These are phyloP conservation scores for Trichoderma breve DNA, from an alignment of 2,329 filamentous ascomycete genomes.

Conservation along the genomic window DNA sequence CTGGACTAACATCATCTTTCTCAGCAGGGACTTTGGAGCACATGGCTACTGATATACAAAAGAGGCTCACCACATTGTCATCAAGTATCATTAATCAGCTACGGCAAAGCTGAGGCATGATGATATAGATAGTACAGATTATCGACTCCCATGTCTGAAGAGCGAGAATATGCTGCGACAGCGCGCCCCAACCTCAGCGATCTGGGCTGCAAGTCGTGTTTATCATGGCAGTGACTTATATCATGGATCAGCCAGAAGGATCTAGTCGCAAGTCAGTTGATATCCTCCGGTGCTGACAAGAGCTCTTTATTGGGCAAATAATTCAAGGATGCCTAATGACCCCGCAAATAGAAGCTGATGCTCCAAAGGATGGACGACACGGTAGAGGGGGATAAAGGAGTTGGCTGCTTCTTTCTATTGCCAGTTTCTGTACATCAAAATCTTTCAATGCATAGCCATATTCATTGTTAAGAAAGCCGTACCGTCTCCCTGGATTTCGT, in stretches of 20 bases:
- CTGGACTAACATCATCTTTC: not conserved
- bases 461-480: not conserved
- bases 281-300: not conserved
- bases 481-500: not conserved
- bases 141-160: not conserved
- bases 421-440: not conserved
- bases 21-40: not conserved
- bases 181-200: too few species aligned
- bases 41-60: not conserved
- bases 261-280: not conserved
- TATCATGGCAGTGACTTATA: not conserved
- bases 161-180: not conserved
- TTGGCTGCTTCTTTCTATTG: not conserved
- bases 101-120: not conserved
- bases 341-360: not conserved
- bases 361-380: not conserved
- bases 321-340: not conserved
- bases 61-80: not conserved
- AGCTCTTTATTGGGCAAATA: not conserved
- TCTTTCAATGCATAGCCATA: not conserved
- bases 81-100: not conserved
- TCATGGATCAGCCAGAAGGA: not conserved
- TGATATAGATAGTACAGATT: not conserved
- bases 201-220: not conserved
- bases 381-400: accelerated